Conservation (phyloP, 2,329 filamentous ascomycete species). For the Colletotrichum tropicale region DNA sequence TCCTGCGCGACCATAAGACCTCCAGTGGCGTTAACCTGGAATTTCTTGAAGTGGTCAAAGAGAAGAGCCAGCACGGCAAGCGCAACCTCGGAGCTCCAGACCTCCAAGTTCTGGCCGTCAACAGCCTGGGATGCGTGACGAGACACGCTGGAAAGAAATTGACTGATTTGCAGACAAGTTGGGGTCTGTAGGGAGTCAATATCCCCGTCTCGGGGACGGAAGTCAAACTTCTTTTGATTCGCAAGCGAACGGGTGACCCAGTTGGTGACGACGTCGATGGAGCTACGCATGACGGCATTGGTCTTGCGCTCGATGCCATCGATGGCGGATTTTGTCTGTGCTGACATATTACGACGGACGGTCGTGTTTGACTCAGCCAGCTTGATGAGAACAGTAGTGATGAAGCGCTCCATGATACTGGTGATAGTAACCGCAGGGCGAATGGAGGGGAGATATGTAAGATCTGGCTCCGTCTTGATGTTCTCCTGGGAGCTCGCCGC, state of each 20-base stretch:
- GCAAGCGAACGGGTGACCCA: constrained; percentile 77
- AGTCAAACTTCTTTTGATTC: constrained; percentile 87
- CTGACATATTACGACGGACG: constrained; percentile 87
- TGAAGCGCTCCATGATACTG: constrained; percentile 91
- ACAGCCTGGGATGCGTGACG: constrained; percentile 70
- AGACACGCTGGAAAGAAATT: constrained; percentile 76
- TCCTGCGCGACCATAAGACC: constrained; percentile 96
- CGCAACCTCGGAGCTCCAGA: constrained; percentile 84
- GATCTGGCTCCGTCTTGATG: constrained; percentile 83
- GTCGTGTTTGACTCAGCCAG: constrained; percentile 90
- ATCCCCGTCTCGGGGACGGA: constrained; percentile 83
- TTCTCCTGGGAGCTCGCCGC: constrained; percentile 78
- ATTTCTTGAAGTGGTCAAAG: constrained; percentile 93
- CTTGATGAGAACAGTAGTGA: constrained; percentile 87
- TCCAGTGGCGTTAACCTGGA: constrained; percentile 89
- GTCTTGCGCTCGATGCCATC: constrained; percentile 86
- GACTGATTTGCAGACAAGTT: constrained; percentile 81
- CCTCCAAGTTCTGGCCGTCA: constrained; percentile 81
- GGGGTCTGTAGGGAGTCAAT: constrained; percentile 83
- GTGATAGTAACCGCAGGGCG: constrained; percentile 86
- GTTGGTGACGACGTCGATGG: constrained; percentile 71
- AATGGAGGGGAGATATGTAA: constrained; percentile 80
- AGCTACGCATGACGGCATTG: constrained; percentile 61
- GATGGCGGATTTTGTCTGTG: constrained; percentile 75
- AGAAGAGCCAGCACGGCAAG: constrained; percentile 78